Evolutionary conservation across 1,284 basidiomycete species (phyloP).

Genomic region (Boletus mariae): DNA sequence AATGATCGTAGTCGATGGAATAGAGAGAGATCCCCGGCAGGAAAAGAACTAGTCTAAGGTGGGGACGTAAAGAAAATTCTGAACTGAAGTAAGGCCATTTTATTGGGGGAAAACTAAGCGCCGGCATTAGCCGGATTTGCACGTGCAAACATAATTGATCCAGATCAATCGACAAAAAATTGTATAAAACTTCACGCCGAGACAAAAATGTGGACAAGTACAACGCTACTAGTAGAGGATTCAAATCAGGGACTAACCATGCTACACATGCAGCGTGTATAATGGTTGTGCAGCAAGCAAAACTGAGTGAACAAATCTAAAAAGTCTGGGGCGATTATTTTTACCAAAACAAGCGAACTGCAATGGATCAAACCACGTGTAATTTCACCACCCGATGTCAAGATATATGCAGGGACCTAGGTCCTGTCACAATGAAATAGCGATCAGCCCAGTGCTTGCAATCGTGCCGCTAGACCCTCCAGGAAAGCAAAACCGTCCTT

Average conservation of each 20-base stretch:
- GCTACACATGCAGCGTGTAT: too few species aligned
- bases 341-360: too few species aligned
- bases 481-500: slow-evolving; percentile 75
- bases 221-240: too few species aligned
- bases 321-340: neutral
- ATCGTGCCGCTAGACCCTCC: slow-evolving; percentile 50
- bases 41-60: neutral
- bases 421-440: neutral
- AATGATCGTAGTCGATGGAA: slow-evolving; percentile 13
- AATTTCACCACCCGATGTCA: neutral
- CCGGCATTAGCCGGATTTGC: slow-evolving; percentile 25
- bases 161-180: neutral
- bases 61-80: neutral
- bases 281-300: too few species aligned
- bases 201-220: too few species aligned
- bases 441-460: slow-evolving; percentile 35
- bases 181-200: too few species aligned
- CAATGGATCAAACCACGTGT: neutral
- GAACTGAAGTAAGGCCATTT: slow-evolving; percentile 5
- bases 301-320: neutral
- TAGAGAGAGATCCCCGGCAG: slow-evolving; percentile 5
- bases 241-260: too few species aligned
- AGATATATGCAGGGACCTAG: neutral
- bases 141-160: slow-evolving; percentile 13
- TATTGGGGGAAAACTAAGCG: slow-evolving; percentile 23